These are phyloP conservation scores for Ophiosphaerella herpotricha DNA, from an alignment of 2,329 filamentous ascomycete species.

Conservation along the genomic window DNA sequence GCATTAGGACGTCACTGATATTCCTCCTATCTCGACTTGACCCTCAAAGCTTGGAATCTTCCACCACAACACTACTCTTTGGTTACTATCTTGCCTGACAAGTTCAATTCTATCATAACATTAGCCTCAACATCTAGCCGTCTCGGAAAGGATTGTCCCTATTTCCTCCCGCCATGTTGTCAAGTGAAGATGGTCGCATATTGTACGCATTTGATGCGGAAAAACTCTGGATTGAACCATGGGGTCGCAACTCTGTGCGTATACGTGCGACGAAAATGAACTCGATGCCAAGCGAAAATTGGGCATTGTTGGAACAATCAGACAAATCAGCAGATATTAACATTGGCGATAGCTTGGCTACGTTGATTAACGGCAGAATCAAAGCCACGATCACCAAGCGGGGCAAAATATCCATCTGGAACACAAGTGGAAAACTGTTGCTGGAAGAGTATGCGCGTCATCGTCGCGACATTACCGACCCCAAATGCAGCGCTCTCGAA, in stretches of 20 bases:
- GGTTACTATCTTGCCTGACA: too few relatives aligned
- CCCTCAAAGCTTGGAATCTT: too few relatives aligned
- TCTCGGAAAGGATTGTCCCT: too few relatives aligned
- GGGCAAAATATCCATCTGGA: constrained; percentile 58
- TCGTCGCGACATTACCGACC: constrained; percentile 57
- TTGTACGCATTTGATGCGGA: constrained; percentile 63
- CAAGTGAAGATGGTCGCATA: constrained; percentile 26
- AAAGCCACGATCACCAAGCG: constrained; percentile 52
- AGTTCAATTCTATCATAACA: too few relatives aligned
- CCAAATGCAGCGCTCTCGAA: constrained; percentile 62
- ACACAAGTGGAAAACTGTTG: constrained; percentile 49
- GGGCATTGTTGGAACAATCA: constrained; percentile 25
- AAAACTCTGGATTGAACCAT: constrained; percentile 55
- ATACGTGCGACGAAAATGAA: constrained; percentile 52
- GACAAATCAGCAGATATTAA: constrained; percentile 5
- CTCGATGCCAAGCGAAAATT: constrained; percentile 32
- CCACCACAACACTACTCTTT: too few relatives aligned
- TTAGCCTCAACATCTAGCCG: too few relatives aligned
- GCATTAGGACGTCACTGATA: too few relatives aligned
- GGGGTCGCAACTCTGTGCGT: constrained; percentile 55
- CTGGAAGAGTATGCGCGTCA: constrained; percentile 61
- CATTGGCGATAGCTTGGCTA: constrained; percentile 38
- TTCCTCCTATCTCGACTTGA: too few relatives aligned
- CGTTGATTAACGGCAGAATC: constrained; percentile 56
- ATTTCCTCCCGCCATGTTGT: constrained; percentile 2